Evolutionary conservation across 495 filamentous ascomycete genomes (phyloP), one percentile per base, ranked within the genome.

Genomic region (Astrocystis sublimbata): DNA sequence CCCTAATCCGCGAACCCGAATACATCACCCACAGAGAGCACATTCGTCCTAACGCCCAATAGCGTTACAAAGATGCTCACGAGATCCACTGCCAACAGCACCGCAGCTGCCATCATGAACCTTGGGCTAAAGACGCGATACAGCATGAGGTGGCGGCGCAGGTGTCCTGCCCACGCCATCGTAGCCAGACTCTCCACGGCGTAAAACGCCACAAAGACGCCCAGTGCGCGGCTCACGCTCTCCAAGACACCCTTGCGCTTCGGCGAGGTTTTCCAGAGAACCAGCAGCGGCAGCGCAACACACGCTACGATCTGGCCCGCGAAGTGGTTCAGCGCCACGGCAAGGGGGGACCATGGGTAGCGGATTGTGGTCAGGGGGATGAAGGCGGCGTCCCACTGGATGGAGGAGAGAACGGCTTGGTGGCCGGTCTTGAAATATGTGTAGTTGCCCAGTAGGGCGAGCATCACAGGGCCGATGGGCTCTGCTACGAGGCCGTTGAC

Each of bases 391-490:
- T 98, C 92, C 94, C 94, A 99, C 68, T 99, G 96, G 72, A 99
- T 96, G 61, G 85, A 88, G 66, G 85, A 83, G 23, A 97, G 83
- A 0, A 87, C 89, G 15, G 93, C 93, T 75, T 98, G 96, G 75
- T 99, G 94, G 65, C 94, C 94, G 1, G 94, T 99, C 67, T 93
- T 96, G 86, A 99, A 99, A 80, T 88, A 99, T 78, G 96, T 86
- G 73, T 92, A 96, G 65, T 87, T 89, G 49, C 92, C 96, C 1
- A 99, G 81, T 15, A 97, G 74, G 38, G 86, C 96, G 10, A 99
- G 81, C 40, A 96, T 80, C 23, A 92, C 78, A 23, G 96, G 93
- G 0, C 92, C 94, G 69, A 98, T 87, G 3, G 89, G 88, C 66
- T 85, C 82, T 42, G 80, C 72, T 1, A 83, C 77, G 1, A 96